phyloP scores from a whole-genome alignment of 768 basidiomycete species.

The Mycena vitilis region DNA sequence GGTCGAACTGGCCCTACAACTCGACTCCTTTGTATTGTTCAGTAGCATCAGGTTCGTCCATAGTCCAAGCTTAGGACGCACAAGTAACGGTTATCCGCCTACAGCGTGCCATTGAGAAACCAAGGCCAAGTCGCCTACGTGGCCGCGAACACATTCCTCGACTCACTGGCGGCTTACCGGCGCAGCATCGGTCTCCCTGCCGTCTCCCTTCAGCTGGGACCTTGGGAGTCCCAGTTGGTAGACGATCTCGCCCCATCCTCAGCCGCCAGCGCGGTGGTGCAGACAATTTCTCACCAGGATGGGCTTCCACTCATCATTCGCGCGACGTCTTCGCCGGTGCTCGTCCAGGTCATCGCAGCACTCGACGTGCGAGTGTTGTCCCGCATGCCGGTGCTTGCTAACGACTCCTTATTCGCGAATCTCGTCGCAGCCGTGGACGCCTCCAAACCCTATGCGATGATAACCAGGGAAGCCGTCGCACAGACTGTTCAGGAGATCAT shows the following conservation, averaged over 20 bases:
- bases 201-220: constrained; percentile 44
- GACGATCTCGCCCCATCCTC: not conserved
- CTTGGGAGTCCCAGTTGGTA: constrained; percentile 43
- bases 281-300: constrained; percentile 30
- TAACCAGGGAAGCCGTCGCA: constrained; percentile 34
- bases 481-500: constrained; percentile 40
- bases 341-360: constrained; percentile 40
- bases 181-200: constrained; percentile 43
- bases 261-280: constrained; percentile 14
- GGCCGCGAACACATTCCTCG: constrained; percentile 46
- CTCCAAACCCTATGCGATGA: not conserved
- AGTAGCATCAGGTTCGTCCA: constrained; percentile 46
- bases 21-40: constrained; percentile 46
- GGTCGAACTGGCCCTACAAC: constrained; percentile 40
- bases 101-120: constrained; percentile 44
- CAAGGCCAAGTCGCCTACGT: constrained; percentile 45
- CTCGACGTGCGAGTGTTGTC: constrained; percentile 22
- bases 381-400: constrained; percentile 7
- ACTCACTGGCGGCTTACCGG: constrained; percentile 44
- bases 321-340: constrained; percentile 26
- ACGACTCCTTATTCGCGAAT: constrained; percentile 19
- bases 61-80: not conserved
- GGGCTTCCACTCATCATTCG: constrained; percentile 42
- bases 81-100: not conserved
- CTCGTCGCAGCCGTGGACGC: constrained; percentile 15